Evolutionary conservation across 345 rosid species (phyloP), one percentile per base, ranked within the genome.

Genomic region (Heritiera littoralis): DNA sequence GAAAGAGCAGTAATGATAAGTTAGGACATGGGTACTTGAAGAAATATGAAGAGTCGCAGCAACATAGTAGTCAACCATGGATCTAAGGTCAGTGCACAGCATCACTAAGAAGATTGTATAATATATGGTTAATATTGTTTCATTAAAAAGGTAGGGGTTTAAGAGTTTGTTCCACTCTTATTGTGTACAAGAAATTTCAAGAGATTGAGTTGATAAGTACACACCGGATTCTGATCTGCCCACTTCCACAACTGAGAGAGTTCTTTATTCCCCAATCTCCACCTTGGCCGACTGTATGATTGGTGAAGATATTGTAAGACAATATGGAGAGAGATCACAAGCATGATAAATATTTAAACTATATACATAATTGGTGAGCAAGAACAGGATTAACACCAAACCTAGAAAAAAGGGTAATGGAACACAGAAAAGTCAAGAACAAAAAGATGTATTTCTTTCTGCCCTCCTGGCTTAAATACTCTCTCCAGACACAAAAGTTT

Each of bases 181-280:
- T 18, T 54, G 17, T 72, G 17, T 17, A 54, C 9, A 54, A 18
- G 17, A 54, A 35, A 9, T 17, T 72, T 18, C 20, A 38, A 72
- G 11, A 35, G 64, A 68, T 9, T 18, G 43, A 78, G 48, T 35
- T 75, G 30, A 72, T 55, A 61, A 49, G 45, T 52, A 76, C 85
- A 80, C 74, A 94, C 98, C 72, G 89, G 95, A 89, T 96, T 96
- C 81, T 89, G 98, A 78, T 96, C 99, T 8, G 98, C 91, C 99
- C 98, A 96, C 83, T 94, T 92, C 99, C 99, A 96, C 75, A 96
- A 84, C 79, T 94, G 99, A 23, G 99, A 94, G 83, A 96, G 94
- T 87, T 96, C 99, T 87, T 89, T 96, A 77, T 96, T 96, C 45
- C 99, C 98, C 66, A 96, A 66, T 80, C 98, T 93, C 95, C 97